Base-by-base conservation (phyloP, 306 rosid genomes). In the Malus sylvestris region DNA sequence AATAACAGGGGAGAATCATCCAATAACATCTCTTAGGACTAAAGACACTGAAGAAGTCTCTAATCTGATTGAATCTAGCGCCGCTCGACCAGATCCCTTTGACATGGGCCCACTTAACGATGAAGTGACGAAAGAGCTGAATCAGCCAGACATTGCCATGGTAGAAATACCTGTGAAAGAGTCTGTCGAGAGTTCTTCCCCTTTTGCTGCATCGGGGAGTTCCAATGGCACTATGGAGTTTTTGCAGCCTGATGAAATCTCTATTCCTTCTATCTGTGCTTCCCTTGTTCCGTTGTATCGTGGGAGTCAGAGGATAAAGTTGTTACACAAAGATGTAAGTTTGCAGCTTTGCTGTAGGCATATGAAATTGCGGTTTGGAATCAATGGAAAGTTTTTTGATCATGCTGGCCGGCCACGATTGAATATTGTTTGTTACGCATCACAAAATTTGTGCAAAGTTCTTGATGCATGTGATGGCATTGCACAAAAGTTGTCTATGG, bases 281-380 rank as follows among this genome's bases (percentile, higher is more conserved):
- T 84, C 88, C 55, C 81, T 84, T 67, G 86, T 84, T 86, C 88
- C 88, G 23, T 70, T 68, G 22, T 78, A 66, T 67, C 78, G 32
- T 42, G 97, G 99, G 60, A 81, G 81, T 89, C 91, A 78, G 70
- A 96, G 85, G 83, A 87, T 96, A 76, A 88, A 86, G 74, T 77
- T 96, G 74, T 77, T 71, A 84, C 97, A 96, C 79, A 72, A 83
- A 45, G 92, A 91, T 40, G 80, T 51, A 67, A 78, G 78, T 68
- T 88, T 96, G 82, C 96, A 87, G 82, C 92, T 96, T 78, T 76
- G 33, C 52, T 87, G 89, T 84, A n/a, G 65, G 72, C 73, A 58
- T 83, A 67, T 92, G 88, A 96, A 85, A 89, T 93, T 96, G 67
- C 88, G 96, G 76, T 96, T 96, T 79, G 99, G 98, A 83, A 80